phyloP scores from a whole-genome alignment of 2,329 filamentous ascomycete genomes.

The Coniochaeta sp. region DNA sequence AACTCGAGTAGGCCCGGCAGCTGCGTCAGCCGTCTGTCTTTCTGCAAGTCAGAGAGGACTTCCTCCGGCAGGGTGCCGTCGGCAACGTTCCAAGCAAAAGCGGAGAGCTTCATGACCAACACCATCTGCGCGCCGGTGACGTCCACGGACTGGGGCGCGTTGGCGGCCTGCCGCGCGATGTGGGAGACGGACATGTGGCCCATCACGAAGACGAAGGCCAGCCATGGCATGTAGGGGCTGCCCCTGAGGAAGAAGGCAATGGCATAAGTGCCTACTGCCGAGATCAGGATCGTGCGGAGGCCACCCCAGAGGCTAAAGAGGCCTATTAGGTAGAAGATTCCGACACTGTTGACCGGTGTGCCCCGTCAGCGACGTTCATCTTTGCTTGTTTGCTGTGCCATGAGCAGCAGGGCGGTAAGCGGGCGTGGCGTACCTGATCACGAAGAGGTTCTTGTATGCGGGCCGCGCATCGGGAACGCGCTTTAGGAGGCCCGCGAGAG shows the following conservation, averaged over 20 bases:
- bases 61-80: slow-evolving; percentile 76
- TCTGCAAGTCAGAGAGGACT: slow-evolving; percentile 81
- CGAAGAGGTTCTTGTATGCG: slow-evolving; percentile 81
- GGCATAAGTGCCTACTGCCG: slow-evolving; percentile 70
- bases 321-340: slow-evolving; percentile 86
- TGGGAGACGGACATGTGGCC: slow-evolving; percentile 90
- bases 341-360: slow-evolving; percentile 43
- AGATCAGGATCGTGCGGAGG: slow-evolving; percentile 69
- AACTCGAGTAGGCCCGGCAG: slow-evolving; percentile 77
- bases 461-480: slow-evolving; percentile 80
- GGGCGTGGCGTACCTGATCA: slow-evolving; percentile 52
- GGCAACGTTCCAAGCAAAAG: slow-evolving; percentile 97
- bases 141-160: slow-evolving; percentile 64
- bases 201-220: slow-evolving; percentile 91
- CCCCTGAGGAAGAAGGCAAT: slow-evolving; percentile 73
- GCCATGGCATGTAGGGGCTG: slow-evolving; percentile 95
- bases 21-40: slow-evolving; percentile 66
- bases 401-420: neutral
- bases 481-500: slow-evolving; percentile 81
- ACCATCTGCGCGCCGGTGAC: slow-evolving; percentile 98
- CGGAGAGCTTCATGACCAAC: slow-evolving; percentile 90
- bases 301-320: slow-evolving; percentile 91
- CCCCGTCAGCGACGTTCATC: neutral
- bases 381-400: neutral
- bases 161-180: slow-evolving; percentile 67